Evolutionary conservation across 2,329 filamentous ascomycete species (phyloP), one percentile per base, ranked within the genome.

Genomic region (Botrytis tulipae): DNA sequence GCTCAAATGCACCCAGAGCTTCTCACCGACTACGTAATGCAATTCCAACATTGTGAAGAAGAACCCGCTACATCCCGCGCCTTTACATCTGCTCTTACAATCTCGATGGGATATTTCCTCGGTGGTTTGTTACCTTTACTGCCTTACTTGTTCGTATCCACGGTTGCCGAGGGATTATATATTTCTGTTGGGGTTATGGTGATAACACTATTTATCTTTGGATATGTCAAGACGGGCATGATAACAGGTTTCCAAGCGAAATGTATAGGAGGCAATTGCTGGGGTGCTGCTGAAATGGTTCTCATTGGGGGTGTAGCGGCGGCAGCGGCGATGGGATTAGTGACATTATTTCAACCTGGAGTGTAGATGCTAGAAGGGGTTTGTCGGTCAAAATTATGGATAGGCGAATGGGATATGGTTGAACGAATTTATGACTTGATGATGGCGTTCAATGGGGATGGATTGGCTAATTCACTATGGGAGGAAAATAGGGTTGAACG

Each of bases 181-280:
- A 87, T 88, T 74, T 91, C 88, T 37, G 85, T 91, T 40, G 85
- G 80, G 7, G 85, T 92, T 71, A 92, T 91, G 78, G 85, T 88
- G 20, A 78, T 89, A 12, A 87, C 89, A 2, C 81, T 92, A 61
- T 86, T 92, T 72, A 80, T 83, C 4, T 92, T 92, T 79, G 90
- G 90, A n/a, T 91, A 90, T 77, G 83, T 86, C 72, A 92, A 92
- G 83, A 90, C 89, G 32, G 86, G 78, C 46, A 83, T 88, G 20
- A 84, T 88, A 0, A 84, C 80, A 1, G 83, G 83, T 69, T 81
- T 77, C 78, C 75, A 73, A 37, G 79, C 75, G n/a, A 76, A 73
- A 66, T 78, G 77, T 54, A 77, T 82, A 65, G 71, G 75, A 44
- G 74, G 63, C 10, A 78, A 76, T 14, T 80, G 80, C 60, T 78